Conservation (phyloP, 352 stramenopile genomes). For the Albugo candida region DNA sequence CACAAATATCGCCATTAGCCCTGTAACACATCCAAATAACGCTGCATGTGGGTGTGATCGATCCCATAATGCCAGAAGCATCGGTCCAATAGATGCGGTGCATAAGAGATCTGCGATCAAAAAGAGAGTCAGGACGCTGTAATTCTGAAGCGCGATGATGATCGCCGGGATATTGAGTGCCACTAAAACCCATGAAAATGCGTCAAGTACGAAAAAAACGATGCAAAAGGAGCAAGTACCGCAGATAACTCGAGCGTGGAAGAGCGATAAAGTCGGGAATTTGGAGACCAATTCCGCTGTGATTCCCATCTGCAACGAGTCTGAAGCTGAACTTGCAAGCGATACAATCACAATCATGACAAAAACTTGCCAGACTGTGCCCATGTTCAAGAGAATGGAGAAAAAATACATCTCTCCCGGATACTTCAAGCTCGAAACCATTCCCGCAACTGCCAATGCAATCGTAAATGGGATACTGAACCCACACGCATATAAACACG, state of each 20-base stretch:
- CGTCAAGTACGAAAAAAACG: not conserved
- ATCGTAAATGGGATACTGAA: slow-evolving; percentile 58
- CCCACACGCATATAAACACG: slow-evolving; percentile 17
- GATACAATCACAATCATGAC: slow-evolving; percentile 48
- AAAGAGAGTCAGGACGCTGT: slow-evolving; percentile 51
- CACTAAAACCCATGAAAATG: slow-evolving; percentile 14
- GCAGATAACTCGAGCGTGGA: slow-evolving; percentile 32
- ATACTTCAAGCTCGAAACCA: slow-evolving; percentile 47
- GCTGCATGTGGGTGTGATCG: slow-evolving; percentile 20
- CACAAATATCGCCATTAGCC: slow-evolving; percentile 51
- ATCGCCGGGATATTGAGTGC: slow-evolving; percentile 52
- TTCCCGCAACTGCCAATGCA: slow-evolving; percentile 35
- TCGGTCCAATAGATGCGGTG: slow-evolving; percentile 44
- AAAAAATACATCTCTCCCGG: slow-evolving; percentile 44
- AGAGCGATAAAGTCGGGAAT: slow-evolving; percentile 35
- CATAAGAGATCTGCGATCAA: slow-evolving; percentile 59
- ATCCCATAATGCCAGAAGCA: slow-evolving; percentile 44
- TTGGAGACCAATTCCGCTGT: slow-evolving; percentile 47
- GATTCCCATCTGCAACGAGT: slow-evolving; percentile 63
- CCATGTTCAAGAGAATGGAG: slow-evolving; percentile 51
- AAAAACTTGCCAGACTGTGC: slow-evolving; percentile 37
- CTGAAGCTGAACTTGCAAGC: slow-evolving; percentile 32
- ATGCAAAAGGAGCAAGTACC: slow-evolving; percentile 11
- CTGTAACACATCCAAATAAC: slow-evolving; percentile 25
- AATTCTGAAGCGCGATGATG: slow-evolving; percentile 37